Base-by-base conservation (phyloP, 345 rosid genomes). In the Carallia pectinifolia region DNA sequence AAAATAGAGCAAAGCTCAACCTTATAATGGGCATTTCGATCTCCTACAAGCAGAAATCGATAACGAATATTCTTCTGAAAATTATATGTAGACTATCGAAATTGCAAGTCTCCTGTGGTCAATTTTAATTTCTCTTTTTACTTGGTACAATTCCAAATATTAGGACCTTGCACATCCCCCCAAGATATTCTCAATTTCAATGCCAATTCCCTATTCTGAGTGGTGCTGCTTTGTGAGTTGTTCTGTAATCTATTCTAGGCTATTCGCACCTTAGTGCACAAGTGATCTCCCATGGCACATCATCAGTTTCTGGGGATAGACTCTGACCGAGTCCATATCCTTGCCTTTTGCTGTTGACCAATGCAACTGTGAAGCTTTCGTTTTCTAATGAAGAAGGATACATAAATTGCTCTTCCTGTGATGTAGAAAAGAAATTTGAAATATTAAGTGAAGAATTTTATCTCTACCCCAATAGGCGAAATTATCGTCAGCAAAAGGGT, bases 361-460 rank as follows among this genome's bases (percentile, higher is more conserved):
- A 73, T 31, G 91, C 87, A 77, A 92, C 97, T 27, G 73, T 69
- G 74, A 92, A 95, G 74, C 81, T 80, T 80, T 90, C 98, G 8
- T 83, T 84, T 80, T 84, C 94, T 27, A 88, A 79, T 7, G 98
- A 90, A 9, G 92, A 81, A 10, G 94, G 97, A 71, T 90, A 92
- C 85, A 90, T 87, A n/a, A 82, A 69, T 73, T 82, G 98, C 62
- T 92, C 91, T 38, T 95, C 99, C 99, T 95, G 94, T 9, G 62
- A 66, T 27, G 7, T 31, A 38, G 18, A 37, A 23, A 69, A 58
- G 36, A 54, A 69, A 66, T 53, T 8, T 44, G 13, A 19, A 10
- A 30, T 5, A n/a, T 19, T 23, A 40, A 34, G 30, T 12, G 60
- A 67, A 12, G 6, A 31, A 44, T 6, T 5, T 6, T 5, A 33